Percentiles rank a stretch among this genome's conserved stretches.
phyloP scores from a whole-genome alignment of 148 eudicot species.

The Vaccinium macrocarpon region DNA sequence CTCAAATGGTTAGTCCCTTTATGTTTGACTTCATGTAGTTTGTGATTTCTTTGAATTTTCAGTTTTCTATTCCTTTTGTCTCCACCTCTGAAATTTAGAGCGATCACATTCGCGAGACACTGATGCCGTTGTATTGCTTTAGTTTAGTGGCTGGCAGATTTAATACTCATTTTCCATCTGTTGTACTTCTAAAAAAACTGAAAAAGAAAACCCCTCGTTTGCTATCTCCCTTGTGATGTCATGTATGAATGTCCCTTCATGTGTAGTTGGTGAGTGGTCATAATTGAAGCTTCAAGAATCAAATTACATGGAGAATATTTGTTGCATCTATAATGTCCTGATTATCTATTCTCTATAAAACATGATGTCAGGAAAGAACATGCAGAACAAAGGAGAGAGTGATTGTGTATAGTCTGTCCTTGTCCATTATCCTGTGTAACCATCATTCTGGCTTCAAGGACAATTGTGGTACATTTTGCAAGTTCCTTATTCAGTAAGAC shows the following conservation, averaged over 20 bases:
- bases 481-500: not conserved
- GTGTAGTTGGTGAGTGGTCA: not conserved
- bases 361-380: not conserved
- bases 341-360: not conserved
- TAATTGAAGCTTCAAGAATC: not conserved
- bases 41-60: not conserved
- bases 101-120: not conserved
- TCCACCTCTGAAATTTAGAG: not conserved
- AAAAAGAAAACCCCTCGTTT: not conserved
- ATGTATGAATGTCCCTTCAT: not conserved
- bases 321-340: not conserved
- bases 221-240: not conserved
- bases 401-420: not conserved
- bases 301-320: not conserved
- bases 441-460: constrained; percentile 7
- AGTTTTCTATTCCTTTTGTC: constrained; percentile 2
- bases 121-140: not conserved
- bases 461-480: not conserved
- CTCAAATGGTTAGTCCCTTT: constrained; percentile 74
- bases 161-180: not conserved
- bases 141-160: not conserved
- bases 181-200: not conserved
- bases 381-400: not conserved
- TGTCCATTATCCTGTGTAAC: not conserved
- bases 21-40: not conserved